Conservation (phyloP, 2,329 filamentous ascomycete species). For the Ophiostoma australiae region DNA sequence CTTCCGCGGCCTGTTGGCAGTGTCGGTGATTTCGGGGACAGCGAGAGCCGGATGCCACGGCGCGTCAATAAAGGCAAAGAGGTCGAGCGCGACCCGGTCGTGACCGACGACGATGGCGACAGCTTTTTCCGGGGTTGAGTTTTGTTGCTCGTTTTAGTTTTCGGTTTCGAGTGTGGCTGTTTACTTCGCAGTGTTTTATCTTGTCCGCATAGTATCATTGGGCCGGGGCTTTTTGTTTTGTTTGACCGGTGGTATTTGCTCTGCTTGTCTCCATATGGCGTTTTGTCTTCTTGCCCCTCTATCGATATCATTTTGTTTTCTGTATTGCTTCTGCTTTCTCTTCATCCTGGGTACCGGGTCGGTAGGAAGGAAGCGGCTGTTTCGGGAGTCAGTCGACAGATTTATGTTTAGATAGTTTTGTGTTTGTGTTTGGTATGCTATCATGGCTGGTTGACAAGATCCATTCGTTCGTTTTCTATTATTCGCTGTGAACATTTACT, state of each 20-base stretch:
- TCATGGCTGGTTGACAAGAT: background rate
- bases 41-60: slow-evolving; percentile 25
- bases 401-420: slow-evolving; percentile 5
- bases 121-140: slow-evolving; percentile 20
- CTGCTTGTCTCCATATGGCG: background rate
- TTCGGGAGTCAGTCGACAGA: background rate
- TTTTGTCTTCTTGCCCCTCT: background rate
- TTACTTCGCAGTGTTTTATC: background rate
- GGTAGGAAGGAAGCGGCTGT: background rate
- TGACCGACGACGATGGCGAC: slow-evolving; percentile 29
- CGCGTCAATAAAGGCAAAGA: slow-evolving; percentile 48
- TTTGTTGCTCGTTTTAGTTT: background rate
- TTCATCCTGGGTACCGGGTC: background rate
- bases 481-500: background rate
- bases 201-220: slow-evolving; percentile 6
- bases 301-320: slow-evolving; percentile 18
- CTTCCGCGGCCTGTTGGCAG: background rate
- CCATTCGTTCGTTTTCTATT: no score
- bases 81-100: slow-evolving; percentile 34
- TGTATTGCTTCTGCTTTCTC: slow-evolving; percentile 8
- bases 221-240: background rate
- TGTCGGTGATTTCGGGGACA: slow-evolving; percentile 21
- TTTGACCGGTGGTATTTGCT: background rate
- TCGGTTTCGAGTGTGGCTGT: slow-evolving; percentile 2
- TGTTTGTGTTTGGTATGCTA: background rate